Base-by-base conservation (phyloP, 2,329 filamentous ascomycete genomes). In the Rachicladosporium sp. region DNA sequence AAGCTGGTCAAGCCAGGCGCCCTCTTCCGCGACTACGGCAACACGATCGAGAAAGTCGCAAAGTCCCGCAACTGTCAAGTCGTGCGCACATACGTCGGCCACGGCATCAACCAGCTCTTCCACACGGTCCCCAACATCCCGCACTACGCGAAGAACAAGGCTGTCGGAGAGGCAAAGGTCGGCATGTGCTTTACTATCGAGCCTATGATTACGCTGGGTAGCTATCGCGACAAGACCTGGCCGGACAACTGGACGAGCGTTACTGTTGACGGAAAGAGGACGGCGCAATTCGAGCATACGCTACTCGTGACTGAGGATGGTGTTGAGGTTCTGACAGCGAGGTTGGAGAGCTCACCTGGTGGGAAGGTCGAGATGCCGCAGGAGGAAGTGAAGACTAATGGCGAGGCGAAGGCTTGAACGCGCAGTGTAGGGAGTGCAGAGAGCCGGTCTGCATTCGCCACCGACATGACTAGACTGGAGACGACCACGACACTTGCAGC, bases 121-220 rank as follows among this genome's bases (percentile, higher is more conserved):
- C 91, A 98, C 64, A 83, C 80, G 59, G 78, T 88, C 21, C 91
- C 91, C 1, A 96, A 93, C 58, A 80, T 98, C 38, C 91, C 91
- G 4, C 91, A 98, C 63, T 98, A 98, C 57, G 89, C 81, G 42
- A 96, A 94, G 72, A 98, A 96, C 67, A 98, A 96, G 74, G 86
- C 89, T 0, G 82, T 95, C 1, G 91, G 91, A 36, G 78, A 83
- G 52, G 91, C 88, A 44, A 95, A 95, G 67, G 80, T 85, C 0
- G 91, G 91, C 39, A 95, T 96, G 87, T 94, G 87, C 48, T 98
- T 98, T 56, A 98, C 91, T 1, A 98, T 98, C 45, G 91, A 98
- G 66, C 91, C 91, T 10, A 98, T 98, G 91, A 88, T 98, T 58
- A 87, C 86, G 31, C 63, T 95, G 40, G 91, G 91, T 43, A 88